A percentile compares a stretch with the other conserved stretches of the same genome.
phyloP scores from a whole-genome alignment of 1,284 basidiomycete genomes.

The Pseudozyma tsukubaensis region DNA sequence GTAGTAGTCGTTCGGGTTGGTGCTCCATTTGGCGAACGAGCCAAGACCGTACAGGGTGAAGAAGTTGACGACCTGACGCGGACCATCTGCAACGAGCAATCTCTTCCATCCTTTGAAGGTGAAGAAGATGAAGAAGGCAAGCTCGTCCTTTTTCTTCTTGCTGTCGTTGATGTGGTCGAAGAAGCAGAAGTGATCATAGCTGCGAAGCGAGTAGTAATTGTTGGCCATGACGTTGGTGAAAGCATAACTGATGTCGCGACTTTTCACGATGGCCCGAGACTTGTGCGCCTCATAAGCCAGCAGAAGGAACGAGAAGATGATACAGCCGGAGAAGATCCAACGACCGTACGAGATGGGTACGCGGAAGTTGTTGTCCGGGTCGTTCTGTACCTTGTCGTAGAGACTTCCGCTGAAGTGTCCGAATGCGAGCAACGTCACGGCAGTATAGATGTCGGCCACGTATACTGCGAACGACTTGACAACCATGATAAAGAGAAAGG shows the following conservation, averaged over 20 bases:
- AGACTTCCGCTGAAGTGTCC: conserved; percentile 84
- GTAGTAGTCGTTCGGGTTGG: conserved; percentile 76
- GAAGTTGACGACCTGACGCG: conserved; percentile 95
- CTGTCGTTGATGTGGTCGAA: conserved; percentile 96
- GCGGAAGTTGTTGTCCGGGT: conserved; percentile 77
- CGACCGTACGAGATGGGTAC: conserved; percentile 90
- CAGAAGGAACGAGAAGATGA: conserved; percentile 94
- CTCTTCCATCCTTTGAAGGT: conserved; percentile 99
- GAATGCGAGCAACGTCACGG: conserved; percentile 94
- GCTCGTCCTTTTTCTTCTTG: conserved; percentile 94
- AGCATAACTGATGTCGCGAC: conserved; percentile 84
- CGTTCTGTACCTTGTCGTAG: conserved; percentile 78
- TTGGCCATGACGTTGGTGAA: conserved; percentile 89
- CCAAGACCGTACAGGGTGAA: conserved; percentile 92
- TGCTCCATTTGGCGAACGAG: conserved; percentile 78
- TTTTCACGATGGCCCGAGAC: conserved; percentile 89
- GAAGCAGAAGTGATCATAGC: conserved; percentile 97
- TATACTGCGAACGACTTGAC: conserved; percentile 96
- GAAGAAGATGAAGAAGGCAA: conserved; percentile 99
- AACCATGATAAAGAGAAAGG: conserved; percentile 89
- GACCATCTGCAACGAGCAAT: conserved; percentile 91
- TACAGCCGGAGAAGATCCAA: conserved; percentile 97
- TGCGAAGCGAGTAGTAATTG: conserved; percentile 76
- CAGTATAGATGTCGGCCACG: conserved; percentile 96
- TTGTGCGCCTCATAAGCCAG: conserved; percentile 92